Percentiles rank a stretch among this genome's conserved stretches.
phyloP scores from a whole-genome alignment of 1,139 yeast genomes.

The Nadsonia starkeyi-henricii region DNA sequence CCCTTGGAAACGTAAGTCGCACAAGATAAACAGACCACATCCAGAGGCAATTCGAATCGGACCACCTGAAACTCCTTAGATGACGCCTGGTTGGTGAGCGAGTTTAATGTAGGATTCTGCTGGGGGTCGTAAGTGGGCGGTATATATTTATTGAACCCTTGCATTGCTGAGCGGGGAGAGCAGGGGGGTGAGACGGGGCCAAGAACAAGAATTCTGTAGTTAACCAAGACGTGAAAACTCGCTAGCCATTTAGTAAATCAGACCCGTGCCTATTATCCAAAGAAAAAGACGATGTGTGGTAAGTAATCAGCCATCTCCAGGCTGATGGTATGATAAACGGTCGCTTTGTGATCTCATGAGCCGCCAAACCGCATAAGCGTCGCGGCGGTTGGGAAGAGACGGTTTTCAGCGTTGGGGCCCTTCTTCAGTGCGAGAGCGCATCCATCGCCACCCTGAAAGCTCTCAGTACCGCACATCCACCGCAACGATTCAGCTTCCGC shows the following conservation, averaged over 20 bases:
- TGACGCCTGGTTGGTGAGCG: constrained; percentile 15
- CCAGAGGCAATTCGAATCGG: constrained; percentile 23
- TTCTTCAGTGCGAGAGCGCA: not conserved
- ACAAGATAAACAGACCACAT: constrained; percentile 15
- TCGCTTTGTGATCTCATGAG: too few relatives aligned
- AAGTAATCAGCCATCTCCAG: too few relatives aligned
- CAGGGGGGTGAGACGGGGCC: too few relatives aligned
- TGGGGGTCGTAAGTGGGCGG: constrained; percentile 26
- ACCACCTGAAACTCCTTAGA: constrained; percentile 17
- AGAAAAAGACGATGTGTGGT: too few relatives aligned
- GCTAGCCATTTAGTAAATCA: too few relatives aligned
- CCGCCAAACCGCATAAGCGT: not conserved
- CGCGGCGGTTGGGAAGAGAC: not conserved
- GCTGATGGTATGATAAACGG: too few relatives aligned
- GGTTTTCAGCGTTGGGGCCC: too few relatives aligned
- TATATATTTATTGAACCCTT: constrained; percentile 22
- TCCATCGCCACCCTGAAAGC: not conserved
- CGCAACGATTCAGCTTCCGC: too few relatives aligned
- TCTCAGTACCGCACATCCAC: not conserved
- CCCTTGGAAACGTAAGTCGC: not conserved
- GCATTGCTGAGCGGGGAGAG: constrained; percentile 2
- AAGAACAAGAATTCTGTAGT: too few relatives aligned
- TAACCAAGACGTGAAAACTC: too few relatives aligned
- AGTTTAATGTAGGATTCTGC: constrained; percentile 18
- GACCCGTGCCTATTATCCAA: too few relatives aligned